phyloP scores from a whole-genome alignment of 208 protist genomes.

The Wallacemonas sp. region DNA sequence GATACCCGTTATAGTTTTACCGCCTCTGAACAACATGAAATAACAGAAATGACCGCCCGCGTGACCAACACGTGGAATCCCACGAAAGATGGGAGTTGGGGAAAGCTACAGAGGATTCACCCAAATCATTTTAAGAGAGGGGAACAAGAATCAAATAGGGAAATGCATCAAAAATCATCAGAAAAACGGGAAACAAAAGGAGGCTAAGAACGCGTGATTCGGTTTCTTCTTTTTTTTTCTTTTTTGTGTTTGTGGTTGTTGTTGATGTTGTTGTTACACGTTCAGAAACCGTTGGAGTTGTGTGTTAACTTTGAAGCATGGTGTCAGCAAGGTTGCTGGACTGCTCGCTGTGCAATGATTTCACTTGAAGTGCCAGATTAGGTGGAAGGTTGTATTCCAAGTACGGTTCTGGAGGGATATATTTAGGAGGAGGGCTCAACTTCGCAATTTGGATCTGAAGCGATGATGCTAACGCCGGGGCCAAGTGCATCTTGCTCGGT shows the following conservation, averaged over 20 bases:
- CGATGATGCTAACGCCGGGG: not conserved
- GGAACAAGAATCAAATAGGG: not conserved
- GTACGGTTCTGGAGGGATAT: conserved; percentile 84
- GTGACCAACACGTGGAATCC: too few relatives aligned
- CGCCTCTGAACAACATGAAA: too few relatives aligned
- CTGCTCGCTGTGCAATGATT: conserved; percentile 45
- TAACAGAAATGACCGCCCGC: too few relatives aligned
- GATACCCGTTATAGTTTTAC: too few relatives aligned
- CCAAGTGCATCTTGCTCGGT: not conserved
- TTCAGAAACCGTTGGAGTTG: too few relatives aligned
- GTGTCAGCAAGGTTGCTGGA: conserved; percentile 35
- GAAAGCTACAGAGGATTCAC: too few relatives aligned
- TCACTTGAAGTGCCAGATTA: conserved; percentile 74
- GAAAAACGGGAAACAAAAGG: not conserved
- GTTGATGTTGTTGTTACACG: too few relatives aligned
- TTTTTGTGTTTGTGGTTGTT: not conserved
- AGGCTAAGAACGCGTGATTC: not conserved
- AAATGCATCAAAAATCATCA: not conserved
- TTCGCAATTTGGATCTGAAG: conserved; percentile 19
- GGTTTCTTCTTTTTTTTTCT: not conserved
- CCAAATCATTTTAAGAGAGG: too few relatives aligned
- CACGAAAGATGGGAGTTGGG: not conserved
- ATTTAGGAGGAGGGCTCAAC: conserved; percentile 57
- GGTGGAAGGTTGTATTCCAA: conserved; percentile 88
- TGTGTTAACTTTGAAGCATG: conserved; percentile 62